Evolutionary conservation across 1,284 basidiomycete species (phyloP).

Genomic region (Phylloboletellus chloephorus): DNA sequence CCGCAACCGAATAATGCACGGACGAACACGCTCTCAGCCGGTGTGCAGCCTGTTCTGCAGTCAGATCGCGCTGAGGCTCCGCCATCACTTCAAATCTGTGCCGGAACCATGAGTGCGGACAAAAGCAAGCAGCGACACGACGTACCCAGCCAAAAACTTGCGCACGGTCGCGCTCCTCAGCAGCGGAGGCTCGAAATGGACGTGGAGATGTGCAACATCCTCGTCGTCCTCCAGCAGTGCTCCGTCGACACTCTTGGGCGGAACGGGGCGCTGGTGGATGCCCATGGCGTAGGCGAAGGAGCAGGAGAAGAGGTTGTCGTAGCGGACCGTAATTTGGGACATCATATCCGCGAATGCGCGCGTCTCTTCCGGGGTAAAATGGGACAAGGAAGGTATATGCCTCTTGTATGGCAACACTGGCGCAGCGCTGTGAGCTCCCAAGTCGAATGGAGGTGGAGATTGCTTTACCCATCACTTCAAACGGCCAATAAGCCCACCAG

Average conservation of each 20-base stretch:
- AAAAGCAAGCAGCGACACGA: constrained; percentile 9
- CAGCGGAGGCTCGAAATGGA: constrained; percentile 88
- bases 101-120: constrained; percentile 2
- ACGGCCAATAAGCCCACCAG: constrained; percentile 97
- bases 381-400: constrained; percentile 66
- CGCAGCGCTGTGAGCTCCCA: constrained; percentile 7
- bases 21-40: constrained; percentile 50
- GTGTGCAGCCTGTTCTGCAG: constrained; percentile 82
- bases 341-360: constrained; percentile 61
- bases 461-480: constrained; percentile 70
- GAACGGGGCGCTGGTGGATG: constrained; percentile 76
- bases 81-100: constrained; percentile 86
- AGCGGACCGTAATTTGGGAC: constrained; percentile 64
- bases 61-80: constrained; percentile 87
- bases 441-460: neutral
- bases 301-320: constrained; percentile 82
- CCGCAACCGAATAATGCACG: constrained; percentile 55
- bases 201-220: constrained; percentile 75
- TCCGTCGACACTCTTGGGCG: constrained; percentile 29
- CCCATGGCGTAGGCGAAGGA: constrained; percentile 98
- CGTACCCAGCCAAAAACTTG: constrained; percentile 90
- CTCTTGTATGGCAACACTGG: constrained; percentile 74
- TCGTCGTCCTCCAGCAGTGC: constrained; percentile 37
- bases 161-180: constrained; percentile 77
- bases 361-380: constrained; percentile 61